phyloP scores from a whole-genome alignment of 768 basidiomycete genomes.

The Polyporus arcularius region DNA sequence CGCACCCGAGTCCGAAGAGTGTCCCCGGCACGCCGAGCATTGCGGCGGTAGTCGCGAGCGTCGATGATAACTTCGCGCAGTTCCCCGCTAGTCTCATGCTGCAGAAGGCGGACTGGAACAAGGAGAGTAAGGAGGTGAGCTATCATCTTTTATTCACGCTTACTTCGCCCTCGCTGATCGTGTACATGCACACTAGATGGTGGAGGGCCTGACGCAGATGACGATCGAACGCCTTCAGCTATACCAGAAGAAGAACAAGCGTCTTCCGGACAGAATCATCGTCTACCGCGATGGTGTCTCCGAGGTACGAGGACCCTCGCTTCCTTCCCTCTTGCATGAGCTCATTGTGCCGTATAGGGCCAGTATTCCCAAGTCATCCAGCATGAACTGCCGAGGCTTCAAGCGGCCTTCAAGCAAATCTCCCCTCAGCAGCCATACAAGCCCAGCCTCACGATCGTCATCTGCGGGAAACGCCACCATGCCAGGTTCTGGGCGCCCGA shows the following conservation, averaged over 20 bases:
- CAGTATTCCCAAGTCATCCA: slow-evolving; percentile 66
- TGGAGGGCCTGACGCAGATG: slow-evolving; percentile 66
- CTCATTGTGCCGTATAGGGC: slow-evolving; percentile 44
- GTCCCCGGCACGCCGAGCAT: slow-evolving; percentile 76
- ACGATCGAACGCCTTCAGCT: slow-evolving; percentile 65
- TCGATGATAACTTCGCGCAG: slow-evolving; percentile 69
- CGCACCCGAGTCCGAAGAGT: slow-evolving; percentile 73
- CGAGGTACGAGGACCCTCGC: slow-evolving; percentile 49
- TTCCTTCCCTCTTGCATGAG: background rate
- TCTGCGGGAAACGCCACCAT: slow-evolving; percentile 77
- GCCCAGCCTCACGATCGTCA: slow-evolving; percentile 68
- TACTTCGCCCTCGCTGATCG: background rate
- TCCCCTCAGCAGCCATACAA: slow-evolving; percentile 50
- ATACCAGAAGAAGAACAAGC: slow-evolving; percentile 53
- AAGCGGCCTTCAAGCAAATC: slow-evolving; percentile 57
- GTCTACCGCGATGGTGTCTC: slow-evolving; percentile 85
- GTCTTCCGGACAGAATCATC: slow-evolving; percentile 66
- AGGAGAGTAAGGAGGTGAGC: slow-evolving; percentile 39
- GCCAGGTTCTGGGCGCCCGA: slow-evolving; percentile 62
- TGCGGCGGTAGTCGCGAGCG: slow-evolving; percentile 79
- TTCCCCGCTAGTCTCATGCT: slow-evolving; percentile 75
- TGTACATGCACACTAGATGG: slow-evolving; percentile 56
- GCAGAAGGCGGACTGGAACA: slow-evolving; percentile 52
- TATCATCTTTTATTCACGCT: background rate
- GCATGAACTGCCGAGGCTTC: slow-evolving; percentile 63